These are phyloP conservation scores for Yamadazyma endophytica DNA, from an alignment of 805 yeast species.

Conservation along the genomic window DNA sequence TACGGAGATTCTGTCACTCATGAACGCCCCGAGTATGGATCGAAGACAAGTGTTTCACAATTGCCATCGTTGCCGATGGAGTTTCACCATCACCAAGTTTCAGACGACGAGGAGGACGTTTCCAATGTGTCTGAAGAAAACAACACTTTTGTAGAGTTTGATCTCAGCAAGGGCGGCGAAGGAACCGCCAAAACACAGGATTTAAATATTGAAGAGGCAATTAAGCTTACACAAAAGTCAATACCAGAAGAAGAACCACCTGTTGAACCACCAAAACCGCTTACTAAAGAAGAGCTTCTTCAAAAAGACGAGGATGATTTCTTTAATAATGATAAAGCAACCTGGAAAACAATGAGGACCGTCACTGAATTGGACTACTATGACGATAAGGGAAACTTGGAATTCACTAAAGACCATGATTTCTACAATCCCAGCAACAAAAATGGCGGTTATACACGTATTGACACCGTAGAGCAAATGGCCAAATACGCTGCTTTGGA, in stretches of 20 bases:
- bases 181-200: not conserved
- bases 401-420: slow-evolving; percentile 29
- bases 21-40: slow-evolving; percentile 9
- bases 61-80: slow-evolving; percentile 12
- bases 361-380: slow-evolving; percentile 74
- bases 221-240: not conserved
- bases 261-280: not conserved
- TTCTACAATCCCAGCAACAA: slow-evolving; percentile 35
- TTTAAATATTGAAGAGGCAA: slow-evolving; percentile 1
- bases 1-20: slow-evolving; percentile 1
- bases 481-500: slow-evolving; percentile 56
- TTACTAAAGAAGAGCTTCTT: slow-evolving; percentile 2
- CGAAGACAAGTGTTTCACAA: slow-evolving; percentile 9
- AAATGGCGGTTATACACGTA: slow-evolving; percentile 78
- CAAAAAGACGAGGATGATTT: slow-evolving; percentile 24
- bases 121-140: not conserved
- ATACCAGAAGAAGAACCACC: slow-evolving; percentile 1
- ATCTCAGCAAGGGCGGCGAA: slow-evolving; percentile 6
- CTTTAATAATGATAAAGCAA: slow-evolving; percentile 32
- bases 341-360: slow-evolving; percentile 86
- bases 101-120: slow-evolving; percentile 7
- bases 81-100: not conserved
- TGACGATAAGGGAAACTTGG: slow-evolving; percentile 71
- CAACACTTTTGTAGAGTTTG: slow-evolving; percentile 13
- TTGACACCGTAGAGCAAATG: slow-evolving; percentile 83